These are phyloP conservation scores for Leptosphaerulina australis DNA, from an alignment of 2,329 filamentous ascomycete genomes.

Conservation along the genomic window DNA sequence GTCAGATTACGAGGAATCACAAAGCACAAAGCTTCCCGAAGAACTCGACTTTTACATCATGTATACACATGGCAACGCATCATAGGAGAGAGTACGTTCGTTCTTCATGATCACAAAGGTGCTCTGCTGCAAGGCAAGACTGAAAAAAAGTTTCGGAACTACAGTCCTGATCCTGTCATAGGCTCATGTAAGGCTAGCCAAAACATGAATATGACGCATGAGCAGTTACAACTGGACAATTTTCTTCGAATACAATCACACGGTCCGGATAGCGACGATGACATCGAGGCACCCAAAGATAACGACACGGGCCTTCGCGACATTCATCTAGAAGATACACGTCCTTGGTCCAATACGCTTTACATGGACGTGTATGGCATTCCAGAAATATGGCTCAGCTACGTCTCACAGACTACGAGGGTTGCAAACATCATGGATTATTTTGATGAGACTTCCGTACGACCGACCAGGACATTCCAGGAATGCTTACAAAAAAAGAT, in stretches of 20 bases:
- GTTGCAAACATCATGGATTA: conserved; percentile 47
- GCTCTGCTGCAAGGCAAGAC: conserved; percentile 14
- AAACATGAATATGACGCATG: conserved; percentile 23
- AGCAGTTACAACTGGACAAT: conserved; percentile 46
- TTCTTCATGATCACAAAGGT: conserved; percentile 26
- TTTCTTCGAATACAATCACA: conserved; percentile 48
- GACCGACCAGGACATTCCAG: conserved; percentile 18
- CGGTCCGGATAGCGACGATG: conserved; percentile 47
- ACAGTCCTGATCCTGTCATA: conserved; percentile 12
- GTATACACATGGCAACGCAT: conserved; percentile 28
- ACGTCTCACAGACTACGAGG: conserved; percentile 53
- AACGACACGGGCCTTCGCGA: conserved; percentile 41
- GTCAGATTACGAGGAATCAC: conserved; percentile 50
- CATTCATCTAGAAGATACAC: conserved; percentile 42
- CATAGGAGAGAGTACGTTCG: conserved; percentile 42
- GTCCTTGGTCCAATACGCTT: conserved; percentile 41
- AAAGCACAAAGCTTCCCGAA: conserved; percentile 49
- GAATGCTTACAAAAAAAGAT: conserved; percentile 23
- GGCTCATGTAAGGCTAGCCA: conserved; percentile 2
- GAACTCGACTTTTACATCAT: conserved; percentile 52
- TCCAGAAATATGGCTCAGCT: conserved; percentile 53
- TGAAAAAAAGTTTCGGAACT: conserved; percentile 10
- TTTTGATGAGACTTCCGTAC: conserved; percentile 13
- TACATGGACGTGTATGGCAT: conserved; percentile 53
- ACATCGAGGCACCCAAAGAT: conserved; percentile 50